Conservation (phyloP, 2,329 filamentous ascomycete genomes). For the Hymenoscyphus scutula region DNA sequence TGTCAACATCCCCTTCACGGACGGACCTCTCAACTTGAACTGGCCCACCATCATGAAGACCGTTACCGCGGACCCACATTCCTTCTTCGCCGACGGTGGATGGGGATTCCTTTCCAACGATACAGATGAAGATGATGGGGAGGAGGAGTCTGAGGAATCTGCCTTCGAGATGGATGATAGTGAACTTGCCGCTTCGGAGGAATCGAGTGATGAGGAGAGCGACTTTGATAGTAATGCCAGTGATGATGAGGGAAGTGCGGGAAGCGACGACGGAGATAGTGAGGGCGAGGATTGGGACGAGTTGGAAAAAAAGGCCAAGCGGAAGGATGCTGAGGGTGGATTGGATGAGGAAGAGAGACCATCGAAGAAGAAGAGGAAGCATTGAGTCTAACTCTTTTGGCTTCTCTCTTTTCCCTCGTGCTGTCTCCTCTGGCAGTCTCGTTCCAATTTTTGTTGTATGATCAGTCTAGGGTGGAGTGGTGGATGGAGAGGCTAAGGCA, state of each 20-base stretch:
- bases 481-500: background rate
- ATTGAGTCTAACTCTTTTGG: slow-evolving; percentile 19
- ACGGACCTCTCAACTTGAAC: slow-evolving; percentile 95
- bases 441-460: background rate
- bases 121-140: slow-evolving; percentile 77
- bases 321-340: slow-evolving; percentile 67
- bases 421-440: background rate
- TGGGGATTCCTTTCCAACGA: slow-evolving; percentile 92
- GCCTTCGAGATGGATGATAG: slow-evolving; percentile 89
- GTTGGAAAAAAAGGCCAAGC: slow-evolving; percentile 85
- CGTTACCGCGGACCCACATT: slow-evolving; percentile 86
- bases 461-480: background rate
- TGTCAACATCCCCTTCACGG: slow-evolving; percentile 89
- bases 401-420: background rate
- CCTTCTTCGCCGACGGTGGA: slow-evolving; percentile 92
- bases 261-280: slow-evolving; percentile 68
- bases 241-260: slow-evolving; percentile 77
- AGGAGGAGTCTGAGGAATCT: slow-evolving; percentile 82
- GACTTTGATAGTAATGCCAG: slow-evolving; percentile 91
- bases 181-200: slow-evolving; percentile 70
- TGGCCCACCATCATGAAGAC: slow-evolving; percentile 99
- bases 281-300: slow-evolving; percentile 93
- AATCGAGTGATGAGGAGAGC: slow-evolving; percentile 81
- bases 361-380: slow-evolving; percentile 67
- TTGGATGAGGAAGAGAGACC: slow-evolving; percentile 72